phyloP scores from a whole-genome alignment of 2,329 filamentous ascomycete species.

The Nakataea oryzae region DNA sequence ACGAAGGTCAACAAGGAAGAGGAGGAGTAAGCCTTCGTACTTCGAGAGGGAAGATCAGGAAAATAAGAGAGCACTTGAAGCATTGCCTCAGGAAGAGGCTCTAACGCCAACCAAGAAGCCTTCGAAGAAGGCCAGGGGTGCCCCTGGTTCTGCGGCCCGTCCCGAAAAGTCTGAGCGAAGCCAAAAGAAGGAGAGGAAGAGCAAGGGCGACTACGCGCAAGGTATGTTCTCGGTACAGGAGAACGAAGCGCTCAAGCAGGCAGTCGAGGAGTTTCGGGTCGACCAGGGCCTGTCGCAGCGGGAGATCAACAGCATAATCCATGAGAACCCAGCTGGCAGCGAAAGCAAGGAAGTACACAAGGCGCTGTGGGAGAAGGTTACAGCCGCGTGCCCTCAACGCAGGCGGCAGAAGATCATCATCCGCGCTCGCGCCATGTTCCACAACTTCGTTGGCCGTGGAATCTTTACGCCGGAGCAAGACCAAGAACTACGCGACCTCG shows the following conservation, averaged over 20 bases:
- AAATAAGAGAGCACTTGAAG: not conserved
- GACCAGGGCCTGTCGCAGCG: slow-evolving; percentile 29
- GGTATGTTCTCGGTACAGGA: slow-evolving; percentile 35
- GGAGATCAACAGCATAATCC: slow-evolving; percentile 37
- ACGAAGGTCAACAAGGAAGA: not conserved
- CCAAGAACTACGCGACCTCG: slow-evolving; percentile 34
- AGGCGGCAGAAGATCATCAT: slow-evolving; percentile 43
- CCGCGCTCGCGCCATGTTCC: slow-evolving; percentile 50
- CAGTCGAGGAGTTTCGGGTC: slow-evolving; percentile 32
- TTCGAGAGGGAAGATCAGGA: not conserved
- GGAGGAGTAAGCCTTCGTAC: not conserved
- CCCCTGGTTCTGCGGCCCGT: not conserved
- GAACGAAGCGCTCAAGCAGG: slow-evolving; percentile 25
- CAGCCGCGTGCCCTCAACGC: slow-evolving; percentile 35
- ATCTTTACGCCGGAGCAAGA: slow-evolving; percentile 51
- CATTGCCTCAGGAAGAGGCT: not conserved
- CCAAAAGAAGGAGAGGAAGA: not conserved
- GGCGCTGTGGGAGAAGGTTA: slow-evolving; percentile 40
- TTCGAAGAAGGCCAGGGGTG: not conserved
- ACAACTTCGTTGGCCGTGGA: slow-evolving; percentile 52
- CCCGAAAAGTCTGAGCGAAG: not conserved
- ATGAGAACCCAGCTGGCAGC: slow-evolving; percentile 9
- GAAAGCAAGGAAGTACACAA: slow-evolving; percentile 16
- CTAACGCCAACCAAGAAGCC: not conserved
- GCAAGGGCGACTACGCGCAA: slow-evolving; percentile 3